A percentile compares a stretch with the other conserved stretches of the same genome.
phyloP scores from a whole-genome alignment of 176 grass and related monocot genomes.

The Aegilops bicornis region DNA sequence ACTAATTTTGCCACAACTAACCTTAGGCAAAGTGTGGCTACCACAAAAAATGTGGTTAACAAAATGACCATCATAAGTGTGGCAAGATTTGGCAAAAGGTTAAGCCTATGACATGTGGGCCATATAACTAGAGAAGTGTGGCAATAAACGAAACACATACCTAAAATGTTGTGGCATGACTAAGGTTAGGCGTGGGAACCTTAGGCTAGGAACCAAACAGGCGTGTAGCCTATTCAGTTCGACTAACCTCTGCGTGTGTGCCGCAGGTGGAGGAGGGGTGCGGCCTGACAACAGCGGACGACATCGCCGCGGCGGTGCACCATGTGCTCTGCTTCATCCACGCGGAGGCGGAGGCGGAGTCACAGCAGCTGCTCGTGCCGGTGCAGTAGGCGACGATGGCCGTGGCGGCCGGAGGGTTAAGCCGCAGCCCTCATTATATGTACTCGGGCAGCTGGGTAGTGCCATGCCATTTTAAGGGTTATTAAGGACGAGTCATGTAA shows the following conservation, averaged over 20 bases:
- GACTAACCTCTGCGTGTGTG: not conserved
- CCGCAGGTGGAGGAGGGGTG: constrained; percentile 91
- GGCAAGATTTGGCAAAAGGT: too few relatives aligned
- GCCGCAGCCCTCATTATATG: too few relatives aligned
- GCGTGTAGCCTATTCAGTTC: not conserved
- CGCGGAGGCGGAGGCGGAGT: constrained; percentile 45
- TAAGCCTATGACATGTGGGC: too few relatives aligned
- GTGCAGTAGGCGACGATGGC: not conserved
- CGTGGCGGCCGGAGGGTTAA: not conserved
- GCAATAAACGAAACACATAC: too few relatives aligned
- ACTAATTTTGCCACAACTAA: too few relatives aligned
- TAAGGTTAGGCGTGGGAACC: too few relatives aligned
- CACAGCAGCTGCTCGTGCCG: constrained; percentile 10
- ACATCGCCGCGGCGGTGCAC: constrained; percentile 85
- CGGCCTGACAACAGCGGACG: constrained; percentile 61
- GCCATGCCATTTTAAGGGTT: not conserved
- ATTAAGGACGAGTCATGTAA: not conserved
- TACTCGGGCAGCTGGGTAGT: not conserved
- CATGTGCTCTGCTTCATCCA: constrained; percentile 66
- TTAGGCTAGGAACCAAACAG: too few relatives aligned
- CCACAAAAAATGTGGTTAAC: too few relatives aligned
- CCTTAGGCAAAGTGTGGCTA: too few relatives aligned
- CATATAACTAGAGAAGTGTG: too few relatives aligned
- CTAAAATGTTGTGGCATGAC: too few relatives aligned
- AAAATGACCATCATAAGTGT: too few relatives aligned